Evolutionary conservation across 495 filamentous ascomycete species (phyloP), one percentile per base, ranked within the genome.

Genomic region (Penicillium diatomitis): DNA sequence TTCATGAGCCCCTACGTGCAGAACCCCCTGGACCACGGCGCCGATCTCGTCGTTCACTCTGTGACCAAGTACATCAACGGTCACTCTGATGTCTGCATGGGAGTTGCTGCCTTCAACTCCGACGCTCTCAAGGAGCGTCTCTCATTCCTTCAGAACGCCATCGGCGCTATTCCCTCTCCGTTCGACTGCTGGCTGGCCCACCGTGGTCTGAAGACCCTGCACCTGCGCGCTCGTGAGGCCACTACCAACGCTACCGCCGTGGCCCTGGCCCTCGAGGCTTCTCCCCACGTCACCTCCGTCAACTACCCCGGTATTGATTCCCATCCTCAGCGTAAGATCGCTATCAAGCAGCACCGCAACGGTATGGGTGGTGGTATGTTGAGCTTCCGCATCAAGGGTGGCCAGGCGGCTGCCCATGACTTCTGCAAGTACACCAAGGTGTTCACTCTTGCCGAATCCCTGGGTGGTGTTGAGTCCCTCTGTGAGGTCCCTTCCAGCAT

Each of bases 41-140:
- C 92, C 34, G 94, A 99, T 62, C 90, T 99, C 41, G 92, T 97
- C 38, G 83, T 97, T n/a, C 92, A 99, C 74, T 90, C 85, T 36
- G 92, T 99, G n/a, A 99, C 92, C 6, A 99, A 99, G 68, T 99
- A 97, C 70, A 97, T 99, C 67, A 99, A 99, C 63, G 92, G 92
- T 5, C 92, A 99, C 70, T 84, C 80, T 8, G 91, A 99, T 64
- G 92, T 99, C n/a, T 77, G 96, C 45, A 99, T 99, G 92, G 92
- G 92, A 50, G 83, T 87, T 32, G 88, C 88, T 12, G 92, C 92
- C n/a, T 95, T 95, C 79, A 97, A 92, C 73, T 85, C 84, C 4
- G 80, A 88, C 8, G 74, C 76, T 4, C 71, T 99, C 46, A 81
- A 82, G 54, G 78, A 87, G 51, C 79, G 85, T 30, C 80, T 97